A percentile compares a stretch with the other conserved stretches of the same genome.
Evolutionary conservation across 805 yeast genomes (phyloP).

Genomic region (Pichia rugopelliculosa): DNA sequence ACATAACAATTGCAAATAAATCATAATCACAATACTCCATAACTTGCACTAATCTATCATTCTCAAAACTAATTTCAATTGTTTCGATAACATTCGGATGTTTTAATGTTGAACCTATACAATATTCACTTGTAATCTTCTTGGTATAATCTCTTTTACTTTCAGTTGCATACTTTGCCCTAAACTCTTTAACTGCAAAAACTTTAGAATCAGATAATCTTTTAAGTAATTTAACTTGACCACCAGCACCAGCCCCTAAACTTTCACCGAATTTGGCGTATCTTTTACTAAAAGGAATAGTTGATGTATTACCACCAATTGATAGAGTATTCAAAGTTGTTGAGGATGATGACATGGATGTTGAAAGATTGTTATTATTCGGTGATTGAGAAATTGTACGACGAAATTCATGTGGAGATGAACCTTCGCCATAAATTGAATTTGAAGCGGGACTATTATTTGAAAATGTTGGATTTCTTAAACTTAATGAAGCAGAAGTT

Average conservation of each 20-base stretch:
- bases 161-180: slow-evolving; percentile 68
- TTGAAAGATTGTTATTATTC: slow-evolving; percentile 6
- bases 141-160: slow-evolving; percentile 80
- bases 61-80: slow-evolving; percentile 83
- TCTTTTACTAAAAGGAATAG: slow-evolving; percentile 61
- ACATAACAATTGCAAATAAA: slow-evolving; percentile 90
- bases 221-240: slow-evolving; percentile 70
- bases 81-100: slow-evolving; percentile 90
- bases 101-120: slow-evolving; percentile 84
- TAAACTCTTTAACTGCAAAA: slow-evolving; percentile 89
- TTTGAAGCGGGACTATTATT: slow-evolving; percentile 29
- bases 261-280: slow-evolving; percentile 80
- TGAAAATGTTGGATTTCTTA: slow-evolving; percentile 21
- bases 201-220: slow-evolving; percentile 59
- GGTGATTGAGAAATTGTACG: slow-evolving; percentile 10
- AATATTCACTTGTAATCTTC: slow-evolving; percentile 89
- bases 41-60: slow-evolving; percentile 78
- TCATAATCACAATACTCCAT: slow-evolving; percentile 95
- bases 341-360: slow-evolving; percentile 12
- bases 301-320: slow-evolving; percentile 34
- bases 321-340: slow-evolving; percentile 16
- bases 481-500: slow-evolving; percentile 4
- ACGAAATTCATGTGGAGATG: slow-evolving; percentile 10
- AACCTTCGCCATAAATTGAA: slow-evolving; percentile 21
- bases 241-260: slow-evolving; percentile 95